Evolutionary conservation across 192 early-diverging fungal species (phyloP), one percentile per base, ranked within the genome.

Genomic region (Cladochytrium replicatum): DNA sequence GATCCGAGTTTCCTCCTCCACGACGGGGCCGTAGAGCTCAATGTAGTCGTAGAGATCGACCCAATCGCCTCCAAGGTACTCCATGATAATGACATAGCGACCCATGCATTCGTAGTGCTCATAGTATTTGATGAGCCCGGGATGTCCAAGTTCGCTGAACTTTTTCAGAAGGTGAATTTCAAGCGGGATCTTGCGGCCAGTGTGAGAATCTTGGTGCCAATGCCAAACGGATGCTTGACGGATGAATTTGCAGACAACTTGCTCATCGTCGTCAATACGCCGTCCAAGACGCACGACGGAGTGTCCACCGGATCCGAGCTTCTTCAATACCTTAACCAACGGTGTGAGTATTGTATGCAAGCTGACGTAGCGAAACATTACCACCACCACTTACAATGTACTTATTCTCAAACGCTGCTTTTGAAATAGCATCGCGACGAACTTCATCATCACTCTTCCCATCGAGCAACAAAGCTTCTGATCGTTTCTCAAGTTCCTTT

Each of bases 31-130:
- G 34, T 34, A 71, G 45, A 58, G 23, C 43, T 77, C 71, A 47
- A 77, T 65, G 40, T 64, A 74, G 28, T 74, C 66, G 42, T 71
- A 77, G 30, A 77, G 49, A 34, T 77, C 75, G 1, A 74, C 43
- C 75, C 75, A 77, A 8, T 68, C 68, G 30, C 66, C 60, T 27
- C 75, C 75, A 25, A 77, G 37, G 48, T 74, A 77, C 48, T 77
- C 75, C 71, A 74, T 77, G 5, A 74, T 60, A 29, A 76, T 73
- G 24, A 67, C 64, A 42, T 50, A 76, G 25, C 53, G 25, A 17
- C 38, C 56, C 24, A 66, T 19, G 13, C 13, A 13, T 49, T 61
- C 60, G 54, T 55, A 72, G 45, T 70, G 63, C 37, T 74, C 75
- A 19, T 54, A 39, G 39, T 62, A 71, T 4, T 52, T 25, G 48